Percentiles rank a stretch among this genome's conserved stretches.
Conservation (phyloP, 305 asterid genomes). For the Solanum aculeatissimum region DNA sequence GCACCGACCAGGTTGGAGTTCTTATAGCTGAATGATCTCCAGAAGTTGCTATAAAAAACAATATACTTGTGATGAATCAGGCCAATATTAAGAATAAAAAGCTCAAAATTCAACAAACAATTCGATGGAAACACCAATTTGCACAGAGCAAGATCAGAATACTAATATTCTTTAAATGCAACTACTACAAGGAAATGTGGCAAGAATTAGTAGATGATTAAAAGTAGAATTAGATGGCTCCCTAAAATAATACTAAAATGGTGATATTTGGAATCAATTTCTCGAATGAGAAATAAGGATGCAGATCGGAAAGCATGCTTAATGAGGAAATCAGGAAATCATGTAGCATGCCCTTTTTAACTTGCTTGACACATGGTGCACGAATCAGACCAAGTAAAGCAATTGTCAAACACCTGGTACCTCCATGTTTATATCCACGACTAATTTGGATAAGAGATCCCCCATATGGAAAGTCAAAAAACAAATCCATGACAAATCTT, state of each 20-base stretch:
- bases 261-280: not conserved
- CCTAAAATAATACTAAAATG: not conserved
- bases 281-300: not conserved
- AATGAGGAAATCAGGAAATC: not conserved
- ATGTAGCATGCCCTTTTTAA: not conserved
- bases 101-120: not conserved
- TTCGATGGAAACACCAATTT: not conserved
- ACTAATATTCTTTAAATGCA: not conserved
- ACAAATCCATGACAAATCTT: not conserved
- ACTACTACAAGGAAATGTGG: not conserved
- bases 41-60: constrained; percentile 27
- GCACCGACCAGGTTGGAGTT: constrained; percentile 72
- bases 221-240: not conserved
- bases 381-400: not conserved
- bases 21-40: constrained; percentile 36
- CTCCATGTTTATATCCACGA: not conserved
- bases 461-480: not conserved
- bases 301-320: not conserved
- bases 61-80: not conserved
- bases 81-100: not conserved
- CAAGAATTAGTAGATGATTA: not conserved
- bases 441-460: not conserved
- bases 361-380: not conserved
- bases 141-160: not conserved
- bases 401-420: not conserved